phyloP scores from a whole-genome alignment of 352 stramenopile species.

The Pythium coloratum region DNA sequence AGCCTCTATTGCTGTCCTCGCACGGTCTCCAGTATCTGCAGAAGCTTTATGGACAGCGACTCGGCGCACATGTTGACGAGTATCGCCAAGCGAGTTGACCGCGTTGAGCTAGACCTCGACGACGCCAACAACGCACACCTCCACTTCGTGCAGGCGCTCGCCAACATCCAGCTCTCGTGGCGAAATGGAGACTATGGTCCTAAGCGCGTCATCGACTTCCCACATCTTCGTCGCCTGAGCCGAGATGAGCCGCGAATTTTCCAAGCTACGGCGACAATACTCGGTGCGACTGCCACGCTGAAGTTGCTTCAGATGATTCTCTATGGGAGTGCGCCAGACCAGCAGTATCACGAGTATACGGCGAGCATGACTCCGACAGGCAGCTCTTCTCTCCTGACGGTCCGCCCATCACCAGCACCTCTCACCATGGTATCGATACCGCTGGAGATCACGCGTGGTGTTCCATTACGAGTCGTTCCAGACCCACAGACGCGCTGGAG shows the following conservation, averaged over 20 bases:
- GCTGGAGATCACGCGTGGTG: constrained; percentile 33
- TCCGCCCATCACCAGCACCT: constrained; percentile 6
- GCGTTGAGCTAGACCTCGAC: constrained; percentile 11
- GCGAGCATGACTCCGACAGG: background rate
- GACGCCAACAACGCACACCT: constrained; percentile 24
- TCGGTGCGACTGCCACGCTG: constrained; percentile 31
- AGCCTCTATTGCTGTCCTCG: constrained; percentile 27
- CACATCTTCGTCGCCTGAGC: constrained; percentile 21
- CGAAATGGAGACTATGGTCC: background rate
- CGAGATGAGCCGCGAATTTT: constrained; percentile 18
- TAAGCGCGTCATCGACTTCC: constrained; percentile 24
- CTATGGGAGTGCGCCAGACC: background rate
- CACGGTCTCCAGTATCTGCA: constrained; percentile 19
- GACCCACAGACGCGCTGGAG: constrained; percentile 38
- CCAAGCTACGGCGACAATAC: constrained; percentile 27
- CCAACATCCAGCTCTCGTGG: constrained; percentile 32
- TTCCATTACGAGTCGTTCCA: constrained; percentile 29
- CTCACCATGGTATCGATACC: constrained; percentile 26
- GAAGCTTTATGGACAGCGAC: constrained; percentile 15
- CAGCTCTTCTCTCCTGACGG: background rate
- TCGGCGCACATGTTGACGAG: constrained; percentile 14
- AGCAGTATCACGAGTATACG: constrained; percentile 4
- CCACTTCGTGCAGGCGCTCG: constrained; percentile 34
- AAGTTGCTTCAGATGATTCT: constrained; percentile 29
- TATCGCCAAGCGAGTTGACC: constrained; percentile 17